These are phyloP conservation scores for Forsythia suspensa DNA, from an alignment of 257 asterid genomes.

Conservation along the genomic window DNA sequence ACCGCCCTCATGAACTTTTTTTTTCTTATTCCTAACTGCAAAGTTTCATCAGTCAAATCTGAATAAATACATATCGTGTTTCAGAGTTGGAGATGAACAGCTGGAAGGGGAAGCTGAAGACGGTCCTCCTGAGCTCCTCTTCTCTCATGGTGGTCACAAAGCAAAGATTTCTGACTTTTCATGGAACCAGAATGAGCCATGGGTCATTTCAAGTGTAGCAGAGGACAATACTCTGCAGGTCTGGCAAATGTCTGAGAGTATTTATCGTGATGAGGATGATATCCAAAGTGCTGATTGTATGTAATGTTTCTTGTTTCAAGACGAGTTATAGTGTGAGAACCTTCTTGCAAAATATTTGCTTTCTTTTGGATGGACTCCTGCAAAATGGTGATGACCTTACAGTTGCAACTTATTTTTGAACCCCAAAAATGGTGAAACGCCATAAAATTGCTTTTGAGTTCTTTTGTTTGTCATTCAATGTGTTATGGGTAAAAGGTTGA, in stretches of 20 bases:
- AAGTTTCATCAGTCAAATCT: not conserved
- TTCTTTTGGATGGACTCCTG: not conserved
- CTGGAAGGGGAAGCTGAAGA: slow-evolving; percentile 99
- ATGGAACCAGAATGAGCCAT: slow-evolving; percentile 82
- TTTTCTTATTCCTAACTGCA: not conserved
- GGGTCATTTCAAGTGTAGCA: slow-evolving; percentile 96
- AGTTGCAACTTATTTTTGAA: not conserved
- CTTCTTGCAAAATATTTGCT: too few relatives aligned
- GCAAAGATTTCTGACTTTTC: slow-evolving; percentile 92
- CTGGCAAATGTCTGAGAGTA: slow-evolving; percentile 96
- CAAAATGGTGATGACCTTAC: slow-evolving; percentile 4
- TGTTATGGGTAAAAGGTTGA: not conserved
- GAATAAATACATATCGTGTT: not conserved
- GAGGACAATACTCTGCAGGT: slow-evolving; percentile 86
- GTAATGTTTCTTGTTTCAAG: slow-evolving; percentile 4
- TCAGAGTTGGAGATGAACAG: slow-evolving; percentile 94
- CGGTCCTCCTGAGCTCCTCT: slow-evolving; percentile 93
- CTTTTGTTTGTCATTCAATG: not conserved
- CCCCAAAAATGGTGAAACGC: not conserved
- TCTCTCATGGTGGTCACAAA: slow-evolving; percentile 96
- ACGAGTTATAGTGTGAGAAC: not conserved
- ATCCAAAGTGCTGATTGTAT: slow-evolving; percentile 23
- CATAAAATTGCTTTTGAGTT: not conserved
- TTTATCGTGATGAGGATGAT: slow-evolving; percentile 71
- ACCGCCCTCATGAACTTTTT: too few relatives aligned